Conservation (phyloP, 2,329 filamentous ascomycete species). For the Exophiala sp. region DNA sequence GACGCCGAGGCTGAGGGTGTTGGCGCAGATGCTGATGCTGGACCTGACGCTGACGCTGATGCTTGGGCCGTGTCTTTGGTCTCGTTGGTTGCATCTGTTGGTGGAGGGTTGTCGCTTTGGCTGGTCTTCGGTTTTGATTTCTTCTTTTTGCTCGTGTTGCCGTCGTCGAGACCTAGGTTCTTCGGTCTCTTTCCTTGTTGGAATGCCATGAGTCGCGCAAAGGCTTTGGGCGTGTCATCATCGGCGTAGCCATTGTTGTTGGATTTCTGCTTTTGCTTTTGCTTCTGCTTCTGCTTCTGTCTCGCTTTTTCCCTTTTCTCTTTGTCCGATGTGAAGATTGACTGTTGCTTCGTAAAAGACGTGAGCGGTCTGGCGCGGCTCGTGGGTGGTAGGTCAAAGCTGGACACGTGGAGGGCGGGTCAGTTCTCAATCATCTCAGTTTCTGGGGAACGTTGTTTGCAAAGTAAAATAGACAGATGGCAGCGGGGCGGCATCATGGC, state of each 20-base stretch:
- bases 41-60: slow-evolving; percentile 20
- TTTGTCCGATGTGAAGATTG: slow-evolving; percentile 36
- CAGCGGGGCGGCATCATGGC: too few relatives aligned
- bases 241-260: slow-evolving; percentile 39
- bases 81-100: slow-evolving; percentile 24
- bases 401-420: slow-evolving; percentile 21
- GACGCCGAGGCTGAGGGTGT: slow-evolving; percentile 21
- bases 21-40: slow-evolving; percentile 5
- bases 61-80: slow-evolving; percentile 22
- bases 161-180: slow-evolving; percentile 64
- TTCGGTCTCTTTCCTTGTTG: slow-evolving; percentile 53
- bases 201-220: slow-evolving; percentile 75
- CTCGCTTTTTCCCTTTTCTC: slow-evolving; percentile 26
- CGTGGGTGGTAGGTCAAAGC: slow-evolving; percentile 57
- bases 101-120: slow-evolving; percentile 24
- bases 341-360: slow-evolving; percentile 35
- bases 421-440: too few relatives aligned
- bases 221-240: slow-evolving; percentile 84
- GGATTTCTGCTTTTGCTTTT: slow-evolving; percentile 34
- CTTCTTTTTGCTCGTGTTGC: slow-evolving; percentile 37
- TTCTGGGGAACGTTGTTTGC: too few relatives aligned
- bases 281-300: slow-evolving; percentile 28
- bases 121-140: slow-evolving; percentile 42
- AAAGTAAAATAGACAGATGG: neutral
- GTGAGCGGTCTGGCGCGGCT: slow-evolving; percentile 53